Conservation (phyloP, 2,329 filamentous ascomycete species). For the Didymella pinodella region DNA sequence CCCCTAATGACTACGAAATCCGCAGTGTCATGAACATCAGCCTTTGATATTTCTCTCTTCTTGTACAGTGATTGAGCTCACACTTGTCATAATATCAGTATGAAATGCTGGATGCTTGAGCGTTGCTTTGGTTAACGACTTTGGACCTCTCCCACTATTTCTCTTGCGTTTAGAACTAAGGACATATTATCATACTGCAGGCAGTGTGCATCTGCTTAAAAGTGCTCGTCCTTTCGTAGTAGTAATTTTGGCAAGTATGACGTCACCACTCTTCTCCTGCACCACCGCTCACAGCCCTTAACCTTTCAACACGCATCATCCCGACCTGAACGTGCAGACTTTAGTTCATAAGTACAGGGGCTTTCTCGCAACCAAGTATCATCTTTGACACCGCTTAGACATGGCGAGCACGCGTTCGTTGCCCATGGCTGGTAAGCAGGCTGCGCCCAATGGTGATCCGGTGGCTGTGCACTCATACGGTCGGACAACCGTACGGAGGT, state of each 20-base stretch:
- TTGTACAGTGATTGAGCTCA: too few species aligned
- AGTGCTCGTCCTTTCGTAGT: too few species aligned
- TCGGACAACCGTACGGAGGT: neutral
- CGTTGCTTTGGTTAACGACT: too few species aligned
- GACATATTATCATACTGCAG: too few species aligned
- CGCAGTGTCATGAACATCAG: too few species aligned
- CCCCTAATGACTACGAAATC: too few species aligned
- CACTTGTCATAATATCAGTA: too few species aligned
- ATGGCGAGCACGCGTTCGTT: neutral
- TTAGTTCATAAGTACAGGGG: neutral
- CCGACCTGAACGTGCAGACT: neutral
- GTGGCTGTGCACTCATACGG: conserved; percentile 12
- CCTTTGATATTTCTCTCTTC: too few species aligned
- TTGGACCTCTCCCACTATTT: too few species aligned
- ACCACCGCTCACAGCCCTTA: neutral
- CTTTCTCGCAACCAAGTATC: neutral
- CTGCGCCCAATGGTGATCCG: conserved; percentile 1
- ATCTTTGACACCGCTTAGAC: neutral
- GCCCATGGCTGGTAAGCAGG: neutral
- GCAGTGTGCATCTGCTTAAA: too few species aligned
- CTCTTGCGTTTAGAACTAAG: too few species aligned
- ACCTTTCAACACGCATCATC: neutral
- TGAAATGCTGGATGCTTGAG: too few species aligned
- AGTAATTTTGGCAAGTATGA: neutral
- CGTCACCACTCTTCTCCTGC: neutral